phyloP scores from a whole-genome alignment of 352 stramenopile genomes.

The Pythium periplocum region DNA sequence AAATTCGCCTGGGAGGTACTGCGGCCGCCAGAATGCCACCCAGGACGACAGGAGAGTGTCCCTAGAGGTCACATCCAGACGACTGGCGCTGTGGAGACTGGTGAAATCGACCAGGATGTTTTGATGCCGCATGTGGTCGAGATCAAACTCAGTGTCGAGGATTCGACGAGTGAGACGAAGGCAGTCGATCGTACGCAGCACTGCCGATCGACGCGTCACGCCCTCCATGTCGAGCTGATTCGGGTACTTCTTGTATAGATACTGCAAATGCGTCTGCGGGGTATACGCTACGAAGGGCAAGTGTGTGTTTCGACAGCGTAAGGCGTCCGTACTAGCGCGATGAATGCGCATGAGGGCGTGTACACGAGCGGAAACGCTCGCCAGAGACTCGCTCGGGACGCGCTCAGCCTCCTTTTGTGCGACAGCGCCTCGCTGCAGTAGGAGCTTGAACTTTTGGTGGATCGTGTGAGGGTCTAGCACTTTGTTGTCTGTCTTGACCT shows the following conservation, averaged over 20 bases:
- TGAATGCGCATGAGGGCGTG: conserved; percentile 39
- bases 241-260: conserved; percentile 57
- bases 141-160: conserved; percentile 46
- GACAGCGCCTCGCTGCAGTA: conserved; percentile 27
- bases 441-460: conserved; percentile 51
- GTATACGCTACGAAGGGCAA: conserved; percentile 37
- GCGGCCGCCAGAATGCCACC: conserved; percentile 53
- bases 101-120: conserved; percentile 26
- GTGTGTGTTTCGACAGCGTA: conserved; percentile 17
- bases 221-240: conserved; percentile 38
- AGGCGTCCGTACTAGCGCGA: conserved; percentile 18
- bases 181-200: conserved; percentile 58
- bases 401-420: conserved; percentile 34
- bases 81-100: conserved; percentile 51
- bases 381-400: conserved; percentile 33
- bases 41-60: conserved; percentile 32
- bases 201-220: conserved; percentile 30
- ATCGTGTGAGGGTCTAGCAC: conserved; percentile 37
- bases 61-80: conserved; percentile 38
- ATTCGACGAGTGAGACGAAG: conserved; percentile 40
- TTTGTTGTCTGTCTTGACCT: conserved; percentile 42
- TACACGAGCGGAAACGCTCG: conserved; percentile 38
- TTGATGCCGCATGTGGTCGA: conserved; percentile 19
- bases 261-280: conserved; percentile 45
- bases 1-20: conserved; percentile 30